Percentiles rank a stretch among this genome's conserved stretches.
These are phyloP conservation scores for Penium margaritaceum DNA, from an alignment of 139 green algal genomes.

Conservation along the genomic window DNA sequence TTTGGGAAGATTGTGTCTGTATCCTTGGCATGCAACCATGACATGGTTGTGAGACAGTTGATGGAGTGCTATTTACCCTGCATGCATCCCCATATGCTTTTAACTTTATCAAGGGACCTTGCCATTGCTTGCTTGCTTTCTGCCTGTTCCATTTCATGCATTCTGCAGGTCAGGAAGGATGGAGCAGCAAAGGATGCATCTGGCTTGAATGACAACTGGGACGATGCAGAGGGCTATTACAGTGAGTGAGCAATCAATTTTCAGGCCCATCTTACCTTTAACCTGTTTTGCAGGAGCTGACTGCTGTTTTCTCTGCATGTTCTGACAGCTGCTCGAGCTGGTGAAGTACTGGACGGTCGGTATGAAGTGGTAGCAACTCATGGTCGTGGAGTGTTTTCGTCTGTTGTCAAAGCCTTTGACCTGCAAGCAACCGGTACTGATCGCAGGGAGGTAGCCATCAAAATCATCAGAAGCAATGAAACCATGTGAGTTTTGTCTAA, in stretches of 20 bases:
- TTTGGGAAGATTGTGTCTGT: background rate
- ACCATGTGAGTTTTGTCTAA: slow-evolving; percentile 71
- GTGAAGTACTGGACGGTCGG: slow-evolving; percentile 76
- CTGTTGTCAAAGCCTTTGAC: slow-evolving; percentile 82
- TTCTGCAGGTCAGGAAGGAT: slow-evolving; percentile 13
- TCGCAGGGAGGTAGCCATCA: slow-evolving; percentile 72
- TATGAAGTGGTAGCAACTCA: slow-evolving; percentile 67
- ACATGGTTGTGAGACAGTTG: no score
- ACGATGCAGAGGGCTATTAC: slow-evolving; percentile 47
- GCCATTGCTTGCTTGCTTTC: background rate
- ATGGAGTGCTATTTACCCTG: no score
- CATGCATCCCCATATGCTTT: background rate
- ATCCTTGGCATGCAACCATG: background rate
- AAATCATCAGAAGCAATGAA: slow-evolving; percentile 78
- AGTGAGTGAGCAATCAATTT: slow-evolving; percentile 30
- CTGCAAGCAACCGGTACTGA: slow-evolving; percentile 11
- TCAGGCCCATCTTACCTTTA: background rate
- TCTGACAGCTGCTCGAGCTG: slow-evolving; percentile 67
- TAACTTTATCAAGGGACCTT: background rate
- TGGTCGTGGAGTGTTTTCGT: slow-evolving; percentile 88
- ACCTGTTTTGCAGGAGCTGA: background rate
- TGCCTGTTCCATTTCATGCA: background rate
- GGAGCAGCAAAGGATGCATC: slow-evolving; percentile 11
- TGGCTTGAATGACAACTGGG: slow-evolving; percentile 46
- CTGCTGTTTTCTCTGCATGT: background rate